Percentiles rank a stretch among this genome's conserved stretches.
These are phyloP conservation scores for Pestalotiopsis sp. DNA, from an alignment of 2,329 filamentous ascomycete genomes.

Conservation along the genomic window DNA sequence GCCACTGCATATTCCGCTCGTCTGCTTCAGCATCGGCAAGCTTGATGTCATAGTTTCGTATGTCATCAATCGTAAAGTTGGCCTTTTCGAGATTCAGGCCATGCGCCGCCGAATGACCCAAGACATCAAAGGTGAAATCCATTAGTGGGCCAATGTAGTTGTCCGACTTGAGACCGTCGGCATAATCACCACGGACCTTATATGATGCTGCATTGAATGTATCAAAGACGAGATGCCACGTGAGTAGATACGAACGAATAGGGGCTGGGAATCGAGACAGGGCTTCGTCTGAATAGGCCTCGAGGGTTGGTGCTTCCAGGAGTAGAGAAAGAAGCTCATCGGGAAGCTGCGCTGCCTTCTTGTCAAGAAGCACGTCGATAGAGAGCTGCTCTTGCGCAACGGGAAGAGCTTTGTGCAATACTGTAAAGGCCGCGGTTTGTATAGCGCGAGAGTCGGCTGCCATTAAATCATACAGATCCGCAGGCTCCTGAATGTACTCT, in stretches of 20 bases:
- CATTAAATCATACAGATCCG: slow-evolving; percentile 74
- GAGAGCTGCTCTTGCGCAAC: slow-evolving; percentile 79
- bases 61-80: slow-evolving; percentile 60
- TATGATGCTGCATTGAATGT: slow-evolving; percentile 78
- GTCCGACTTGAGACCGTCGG: slow-evolving; percentile 75
- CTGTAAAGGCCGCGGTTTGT: slow-evolving; percentile 77
- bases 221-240: slow-evolving; percentile 90
- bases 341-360: slow-evolving; percentile 72
- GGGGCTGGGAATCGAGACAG: slow-evolving; percentile 70
- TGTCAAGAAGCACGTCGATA: slow-evolving; percentile 73
- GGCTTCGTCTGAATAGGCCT: slow-evolving; percentile 66
- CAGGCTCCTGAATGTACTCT: slow-evolving; percentile 62
- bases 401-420: slow-evolving; percentile 82
- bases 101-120: slow-evolving; percentile 76
- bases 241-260: slow-evolving; percentile 80
- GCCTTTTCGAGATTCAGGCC: slow-evolving; percentile 74
- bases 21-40: slow-evolving; percentile 59
- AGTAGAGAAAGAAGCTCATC: slow-evolving; percentile 85
- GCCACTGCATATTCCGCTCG: slow-evolving; percentile 78
- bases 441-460: slow-evolving; percentile 75
- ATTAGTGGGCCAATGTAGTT: slow-evolving; percentile 71
- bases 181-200: slow-evolving; percentile 81
- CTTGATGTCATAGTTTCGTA: slow-evolving; percentile 55
- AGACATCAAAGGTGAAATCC: slow-evolving; percentile 80
- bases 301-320: slow-evolving; percentile 73